phyloP scores from a whole-genome alignment of 345 rosid genomes.

The Arabidopsis arenosa region DNA sequence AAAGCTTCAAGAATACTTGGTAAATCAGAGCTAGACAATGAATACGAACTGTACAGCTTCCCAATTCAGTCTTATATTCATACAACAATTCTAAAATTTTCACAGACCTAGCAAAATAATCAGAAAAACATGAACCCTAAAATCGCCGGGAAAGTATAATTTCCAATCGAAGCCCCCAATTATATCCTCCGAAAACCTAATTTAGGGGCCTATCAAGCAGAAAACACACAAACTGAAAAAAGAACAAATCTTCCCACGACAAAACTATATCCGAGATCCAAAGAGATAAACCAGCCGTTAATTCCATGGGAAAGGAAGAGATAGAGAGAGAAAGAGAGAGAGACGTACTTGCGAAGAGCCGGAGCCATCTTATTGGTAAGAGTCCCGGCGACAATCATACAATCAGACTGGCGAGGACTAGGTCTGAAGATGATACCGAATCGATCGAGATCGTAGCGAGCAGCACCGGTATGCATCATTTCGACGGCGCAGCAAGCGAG shows the following conservation, averaged over 20 bases:
- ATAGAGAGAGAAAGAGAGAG: neutral
- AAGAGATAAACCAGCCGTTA: neutral
- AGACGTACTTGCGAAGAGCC: constrained; percentile 87
- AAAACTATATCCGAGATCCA: constrained; percentile 20
- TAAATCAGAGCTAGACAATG: neutral
- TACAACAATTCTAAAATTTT: constrained; percentile 7
- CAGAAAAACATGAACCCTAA: constrained; percentile 32
- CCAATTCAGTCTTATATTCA: constrained; percentile 12
- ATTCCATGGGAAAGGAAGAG: neutral
- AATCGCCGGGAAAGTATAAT: neutral
- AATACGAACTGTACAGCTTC: neutral
- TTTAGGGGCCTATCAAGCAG: neutral
- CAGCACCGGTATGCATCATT: constrained; percentile 99
- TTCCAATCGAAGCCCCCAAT: constrained; percentile 4
- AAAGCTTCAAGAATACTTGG: neutral
- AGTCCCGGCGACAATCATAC: constrained; percentile 99
- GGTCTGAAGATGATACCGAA: constrained; percentile 96
- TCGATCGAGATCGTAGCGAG: constrained; percentile 96
- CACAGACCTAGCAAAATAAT: constrained; percentile 17
- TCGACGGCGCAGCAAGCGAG: constrained; percentile 99
- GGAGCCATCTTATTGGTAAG: constrained; percentile 99
- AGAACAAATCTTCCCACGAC: neutral
- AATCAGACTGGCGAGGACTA: constrained; percentile 97
- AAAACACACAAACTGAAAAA: neutral
- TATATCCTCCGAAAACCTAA: constrained; percentile 27